Percentiles rank a stretch among this genome's conserved stretches.
These are phyloP conservation scores for Mucor mucedo DNA, from an alignment of 371 early-diverging fungal genomes.

Conservation along the genomic window DNA sequence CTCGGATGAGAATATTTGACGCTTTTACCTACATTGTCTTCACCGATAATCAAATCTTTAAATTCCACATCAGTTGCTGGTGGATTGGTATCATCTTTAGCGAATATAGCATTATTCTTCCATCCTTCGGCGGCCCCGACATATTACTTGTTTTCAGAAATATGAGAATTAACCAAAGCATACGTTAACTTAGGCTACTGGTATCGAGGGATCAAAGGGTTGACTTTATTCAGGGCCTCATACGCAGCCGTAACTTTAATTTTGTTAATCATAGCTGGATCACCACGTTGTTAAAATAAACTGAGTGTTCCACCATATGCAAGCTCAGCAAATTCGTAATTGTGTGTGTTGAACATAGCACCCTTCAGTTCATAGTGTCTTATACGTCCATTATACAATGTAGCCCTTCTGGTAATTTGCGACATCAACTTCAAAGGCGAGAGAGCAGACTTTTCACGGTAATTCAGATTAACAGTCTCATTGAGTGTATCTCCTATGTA, in stretches of 20 bases:
- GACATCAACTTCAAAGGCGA: constrained; percentile 9
- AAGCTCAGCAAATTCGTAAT: constrained; percentile 18
- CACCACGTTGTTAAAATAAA: constrained; percentile 5
- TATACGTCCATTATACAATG: not conserved
- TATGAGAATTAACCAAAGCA: constrained; percentile 15
- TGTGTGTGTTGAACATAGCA: not conserved
- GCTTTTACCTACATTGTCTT: too few relatives aligned
- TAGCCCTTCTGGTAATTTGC: constrained; percentile 6
- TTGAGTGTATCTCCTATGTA: too few relatives aligned
- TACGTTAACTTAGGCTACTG: not conserved
- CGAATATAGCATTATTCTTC: not conserved
- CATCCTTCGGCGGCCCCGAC: not conserved
- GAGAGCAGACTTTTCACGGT: constrained; percentile 7
- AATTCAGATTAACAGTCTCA: constrained; percentile 3
- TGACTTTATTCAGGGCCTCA: not conserved
- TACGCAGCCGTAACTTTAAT: not conserved
- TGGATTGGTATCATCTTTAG: too few relatives aligned
- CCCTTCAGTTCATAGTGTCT: constrained; percentile 7
- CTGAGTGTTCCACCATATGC: constrained; percentile 9
- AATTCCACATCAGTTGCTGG: too few relatives aligned
- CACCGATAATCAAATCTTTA: too few relatives aligned
- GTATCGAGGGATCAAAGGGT: constrained; percentile 8
- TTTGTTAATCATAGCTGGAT: not conserved
- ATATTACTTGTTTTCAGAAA: constrained; percentile 2
- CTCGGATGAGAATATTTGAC: too few relatives aligned